Percentiles rank a stretch among this genome's conserved stretches.
Evolutionary conservation across 164 flowering plant species (phyloP).

Genomic region (Dillenia suffruticosa): DNA sequence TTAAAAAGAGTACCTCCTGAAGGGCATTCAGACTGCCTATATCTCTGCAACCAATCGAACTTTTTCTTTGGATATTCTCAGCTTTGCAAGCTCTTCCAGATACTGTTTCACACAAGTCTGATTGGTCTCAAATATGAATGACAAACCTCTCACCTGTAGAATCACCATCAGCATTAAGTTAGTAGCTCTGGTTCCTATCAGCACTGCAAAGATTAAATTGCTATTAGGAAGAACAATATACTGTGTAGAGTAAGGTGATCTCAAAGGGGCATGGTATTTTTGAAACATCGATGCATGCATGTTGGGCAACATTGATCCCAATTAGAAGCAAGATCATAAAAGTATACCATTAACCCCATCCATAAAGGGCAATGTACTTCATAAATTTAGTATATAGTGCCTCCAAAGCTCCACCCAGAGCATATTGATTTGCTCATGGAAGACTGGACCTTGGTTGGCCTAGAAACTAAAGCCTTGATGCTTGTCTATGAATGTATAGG

Average conservation of each 20-base stretch:
- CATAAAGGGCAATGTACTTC: too few species aligned
- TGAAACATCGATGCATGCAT: too few species aligned
- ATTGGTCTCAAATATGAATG: slow-evolving; percentile 64
- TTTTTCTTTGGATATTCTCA: slow-evolving; percentile 12
- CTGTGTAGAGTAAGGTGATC: too few species aligned
- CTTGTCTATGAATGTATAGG: too few species aligned
- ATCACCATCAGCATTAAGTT: slow-evolving; percentile 1
- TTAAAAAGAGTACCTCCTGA: slow-evolving; percentile 6
- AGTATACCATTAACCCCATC: too few species aligned
- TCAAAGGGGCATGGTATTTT: too few species aligned
- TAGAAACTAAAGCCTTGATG: too few species aligned
- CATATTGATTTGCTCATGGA: too few species aligned
- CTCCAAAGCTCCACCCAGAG: too few species aligned
- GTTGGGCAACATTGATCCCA: background rate
- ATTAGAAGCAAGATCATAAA: background rate
- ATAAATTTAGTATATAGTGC: too few species aligned
- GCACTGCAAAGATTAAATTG: background rate
- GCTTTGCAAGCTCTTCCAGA: slow-evolving; percentile 18
- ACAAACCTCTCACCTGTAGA: slow-evolving; percentile 60
- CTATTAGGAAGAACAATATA: background rate
- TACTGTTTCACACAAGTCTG: slow-evolving; percentile 35
- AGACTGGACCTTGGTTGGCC: too few species aligned
- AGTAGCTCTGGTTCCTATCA: background rate
- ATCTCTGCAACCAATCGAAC: background rate
- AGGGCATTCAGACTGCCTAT: slow-evolving; percentile 17